These are phyloP conservation scores for Discostella pseudostelligera DNA, from an alignment of 108 stramenopile species.

Conservation along the genomic window DNA sequence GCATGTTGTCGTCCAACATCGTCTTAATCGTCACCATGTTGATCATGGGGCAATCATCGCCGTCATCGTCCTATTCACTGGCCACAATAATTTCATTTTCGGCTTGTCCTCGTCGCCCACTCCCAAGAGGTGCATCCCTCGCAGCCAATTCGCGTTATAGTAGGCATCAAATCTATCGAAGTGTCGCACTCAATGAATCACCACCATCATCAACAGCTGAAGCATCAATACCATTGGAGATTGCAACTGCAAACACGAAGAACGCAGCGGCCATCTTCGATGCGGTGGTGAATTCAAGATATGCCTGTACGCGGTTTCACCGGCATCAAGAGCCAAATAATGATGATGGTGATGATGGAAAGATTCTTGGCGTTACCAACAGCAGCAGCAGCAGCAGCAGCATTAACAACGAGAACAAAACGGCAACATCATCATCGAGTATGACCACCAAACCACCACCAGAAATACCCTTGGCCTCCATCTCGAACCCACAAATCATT, in stretches of 20 bases:
- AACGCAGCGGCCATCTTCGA: constrained; percentile 17
- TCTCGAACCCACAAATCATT: constrained; percentile 50
- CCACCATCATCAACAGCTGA: not conserved
- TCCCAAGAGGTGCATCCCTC: too few species aligned
- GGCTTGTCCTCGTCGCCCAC: too few species aligned
- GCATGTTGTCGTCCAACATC: too few species aligned
- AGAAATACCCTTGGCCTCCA: constrained; percentile 37
- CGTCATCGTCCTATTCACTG: too few species aligned
- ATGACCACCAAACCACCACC: not conserved
- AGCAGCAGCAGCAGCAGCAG: too few species aligned
- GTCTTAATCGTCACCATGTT: too few species aligned
- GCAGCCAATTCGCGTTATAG: too few species aligned
- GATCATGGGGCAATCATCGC: too few species aligned
- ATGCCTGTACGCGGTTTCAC: constrained; percentile 46
- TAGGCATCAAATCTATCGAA: too few species aligned
- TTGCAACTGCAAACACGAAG: not conserved
- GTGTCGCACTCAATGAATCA: too few species aligned
- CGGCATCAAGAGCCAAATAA: constrained; percentile 30
- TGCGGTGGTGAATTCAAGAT: constrained; percentile 27
- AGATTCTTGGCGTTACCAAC: too few species aligned
- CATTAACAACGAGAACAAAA: not conserved
- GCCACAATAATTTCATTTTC: too few species aligned
- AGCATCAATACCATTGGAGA: not conserved
- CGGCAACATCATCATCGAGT: not conserved
- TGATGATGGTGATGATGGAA: not conserved